These are phyloP conservation scores for Radiomyces spectabilis DNA, from an alignment of 192 early-diverging fungal genomes.

Conservation along the genomic window DNA sequence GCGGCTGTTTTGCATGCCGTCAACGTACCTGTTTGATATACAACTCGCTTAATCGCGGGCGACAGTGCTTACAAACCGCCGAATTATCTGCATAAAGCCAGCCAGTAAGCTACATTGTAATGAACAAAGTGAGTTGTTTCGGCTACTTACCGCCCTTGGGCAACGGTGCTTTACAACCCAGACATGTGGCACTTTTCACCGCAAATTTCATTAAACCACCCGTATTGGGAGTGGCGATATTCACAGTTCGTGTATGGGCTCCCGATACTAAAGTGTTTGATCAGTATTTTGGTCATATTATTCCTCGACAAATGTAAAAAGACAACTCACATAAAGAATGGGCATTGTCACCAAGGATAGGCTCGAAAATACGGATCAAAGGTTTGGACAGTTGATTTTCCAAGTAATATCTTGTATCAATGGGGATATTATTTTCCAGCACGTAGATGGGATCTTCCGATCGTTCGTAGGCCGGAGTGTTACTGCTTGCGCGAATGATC, in stretches of 20 bases:
- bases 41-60: conserved; percentile 59
- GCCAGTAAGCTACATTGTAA: not conserved
- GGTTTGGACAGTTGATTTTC: conserved; percentile 96
- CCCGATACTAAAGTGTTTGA: conserved; percentile 39
- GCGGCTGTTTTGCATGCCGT: no score
- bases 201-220: conserved; percentile 95
- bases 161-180: conserved; percentile 87
- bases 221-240: conserved; percentile 79
- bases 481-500: conserved; percentile 79
- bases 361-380: conserved; percentile 90
- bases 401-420: conserved; percentile 94
- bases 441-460: conserved; percentile 98
- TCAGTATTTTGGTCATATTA: no score
- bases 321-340: conserved; percentile 61
- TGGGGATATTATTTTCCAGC: conserved; percentile 96
- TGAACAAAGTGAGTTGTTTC: not conserved
- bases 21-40: conserved; percentile 58
- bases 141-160: conserved; percentile 41
- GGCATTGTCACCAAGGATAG: conserved; percentile 87
- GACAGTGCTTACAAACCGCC: conserved; percentile 80
- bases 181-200: conserved; percentile 82
- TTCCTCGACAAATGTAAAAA: no score
- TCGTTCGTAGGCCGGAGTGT: conserved; percentile 90
- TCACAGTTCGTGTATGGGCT: conserved; percentile 72
- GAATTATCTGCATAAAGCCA: conserved; percentile 35